A percentile compares a stretch with the other conserved stretches of the same genome.
These are phyloP conservation scores for Penicillium janthinellum DNA, from an alignment of 2,329 filamentous ascomycete genomes.

Conservation along the genomic window DNA sequence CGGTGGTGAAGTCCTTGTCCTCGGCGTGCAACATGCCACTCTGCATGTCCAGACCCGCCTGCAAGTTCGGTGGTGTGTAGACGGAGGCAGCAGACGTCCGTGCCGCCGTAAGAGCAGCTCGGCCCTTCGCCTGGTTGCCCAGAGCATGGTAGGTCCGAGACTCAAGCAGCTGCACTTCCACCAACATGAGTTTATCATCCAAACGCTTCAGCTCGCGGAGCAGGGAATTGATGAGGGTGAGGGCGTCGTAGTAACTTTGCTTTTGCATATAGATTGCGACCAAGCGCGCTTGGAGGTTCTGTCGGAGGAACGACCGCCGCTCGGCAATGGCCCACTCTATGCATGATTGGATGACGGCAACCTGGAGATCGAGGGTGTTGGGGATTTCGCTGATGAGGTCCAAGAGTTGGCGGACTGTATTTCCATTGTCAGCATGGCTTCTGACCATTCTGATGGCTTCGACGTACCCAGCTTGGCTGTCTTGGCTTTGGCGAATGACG, in stretches of 20 bases:
- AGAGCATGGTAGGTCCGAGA: conserved; percentile 96
- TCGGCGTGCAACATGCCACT: conserved; percentile 98
- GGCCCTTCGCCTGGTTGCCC: conserved; percentile 93
- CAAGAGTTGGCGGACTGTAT: conserved; percentile 86
- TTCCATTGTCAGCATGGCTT: conserved; percentile 5
- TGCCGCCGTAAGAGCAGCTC: conserved; percentile 90
- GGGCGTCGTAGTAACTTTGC: conserved; percentile 94
- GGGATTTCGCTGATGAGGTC: conserved; percentile 94
- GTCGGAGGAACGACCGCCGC: conserved; percentile 91
- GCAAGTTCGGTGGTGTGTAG: conserved; percentile 91
- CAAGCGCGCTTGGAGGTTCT: conserved; percentile 95
- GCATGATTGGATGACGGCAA: conserved; percentile 94
- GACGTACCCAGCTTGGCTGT: conserved; percentile 90
- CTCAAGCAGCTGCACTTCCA: conserved; percentile 96
- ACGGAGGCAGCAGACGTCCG: conserved; percentile 95
- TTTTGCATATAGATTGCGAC: conserved; percentile 95
- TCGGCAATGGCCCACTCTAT: conserved; percentile 99
- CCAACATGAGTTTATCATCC: conserved; percentile 96
- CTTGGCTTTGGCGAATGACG: conserved; percentile 97
- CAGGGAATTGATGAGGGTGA: conserved; percentile 94
- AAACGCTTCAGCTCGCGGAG: conserved; percentile 96
- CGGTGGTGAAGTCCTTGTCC: conserved; percentile 98
- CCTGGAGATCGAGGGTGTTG: conserved; percentile 91
- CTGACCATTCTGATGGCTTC: background rate
- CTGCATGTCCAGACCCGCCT: conserved; percentile 98